Conservation (phyloP, 2,329 filamentous ascomycete species). For the Penicillium sp. region DNA sequence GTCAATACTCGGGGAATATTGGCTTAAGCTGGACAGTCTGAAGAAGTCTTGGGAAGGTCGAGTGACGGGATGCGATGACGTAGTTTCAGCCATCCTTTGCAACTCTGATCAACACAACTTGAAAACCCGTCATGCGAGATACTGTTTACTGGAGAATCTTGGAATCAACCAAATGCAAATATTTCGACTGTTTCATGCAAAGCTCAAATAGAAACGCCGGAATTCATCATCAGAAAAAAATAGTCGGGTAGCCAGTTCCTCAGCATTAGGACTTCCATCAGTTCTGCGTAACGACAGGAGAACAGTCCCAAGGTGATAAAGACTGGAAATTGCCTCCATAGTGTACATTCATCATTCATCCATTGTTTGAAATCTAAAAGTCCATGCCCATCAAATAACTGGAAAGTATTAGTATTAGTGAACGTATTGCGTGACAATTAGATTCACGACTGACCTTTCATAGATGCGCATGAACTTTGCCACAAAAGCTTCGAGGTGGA, state of each 20-base stretch:
- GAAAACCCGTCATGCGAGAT: neutral
- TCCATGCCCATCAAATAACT: slow-evolving; percentile 71
- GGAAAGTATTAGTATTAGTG: slow-evolving; percentile 43
- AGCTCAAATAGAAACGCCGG: slow-evolving; percentile 5
- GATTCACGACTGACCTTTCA: slow-evolving; percentile 66
- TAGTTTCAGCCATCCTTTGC: slow-evolving; percentile 4
- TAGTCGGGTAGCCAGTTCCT: neutral
- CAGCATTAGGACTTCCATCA: neutral
- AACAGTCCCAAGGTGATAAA: neutral
- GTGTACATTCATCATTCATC: slow-evolving; percentile 31
- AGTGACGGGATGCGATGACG: slow-evolving; percentile 23
- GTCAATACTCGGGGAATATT: neutral
- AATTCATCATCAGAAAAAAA: slow-evolving; percentile 5
- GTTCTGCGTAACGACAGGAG: neutral
- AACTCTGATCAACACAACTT: neutral
- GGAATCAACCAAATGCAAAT: neutral
- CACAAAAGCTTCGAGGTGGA: slow-evolving; percentile 96
- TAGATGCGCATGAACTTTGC: slow-evolving; percentile 97
- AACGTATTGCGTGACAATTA: slow-evolving; percentile 19
- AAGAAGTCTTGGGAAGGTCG: slow-evolving; percentile 1
- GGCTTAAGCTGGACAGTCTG: neutral
- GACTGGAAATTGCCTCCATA: slow-evolving; percentile 9
- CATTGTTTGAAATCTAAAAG: slow-evolving; percentile 33
- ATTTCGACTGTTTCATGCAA: neutral
- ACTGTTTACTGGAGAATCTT: neutral